Evolutionary conservation across 441 rosid species (phyloP).

Genomic region (Isatis lusitanica): DNA sequence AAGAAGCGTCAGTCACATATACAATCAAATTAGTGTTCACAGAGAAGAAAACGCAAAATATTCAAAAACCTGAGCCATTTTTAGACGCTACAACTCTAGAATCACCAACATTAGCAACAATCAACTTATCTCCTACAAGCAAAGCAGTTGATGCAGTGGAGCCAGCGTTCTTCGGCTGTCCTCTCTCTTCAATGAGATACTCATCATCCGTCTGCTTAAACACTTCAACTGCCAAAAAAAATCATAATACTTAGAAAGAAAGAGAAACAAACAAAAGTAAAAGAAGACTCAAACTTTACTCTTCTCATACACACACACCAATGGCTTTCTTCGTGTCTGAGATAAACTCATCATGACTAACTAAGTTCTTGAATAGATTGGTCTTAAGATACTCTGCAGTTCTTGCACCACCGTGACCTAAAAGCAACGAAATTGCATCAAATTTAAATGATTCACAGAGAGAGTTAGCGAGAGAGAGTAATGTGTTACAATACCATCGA

Average conservation of each 20-base stretch:
- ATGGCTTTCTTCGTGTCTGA: slow-evolving; percentile 72
- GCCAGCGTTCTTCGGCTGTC: slow-evolving; percentile 67
- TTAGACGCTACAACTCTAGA: slow-evolving; percentile 77
- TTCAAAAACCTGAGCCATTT: slow-evolving; percentile 64
- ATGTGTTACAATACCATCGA: slow-evolving; percentile 59
- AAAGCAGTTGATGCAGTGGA: slow-evolving; percentile 88
- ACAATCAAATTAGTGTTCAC: background rate
- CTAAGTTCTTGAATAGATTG: slow-evolving; percentile 77
- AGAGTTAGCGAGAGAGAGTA: background rate
- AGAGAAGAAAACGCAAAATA: background rate
- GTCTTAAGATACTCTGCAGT: slow-evolving; percentile 80
- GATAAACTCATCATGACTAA: slow-evolving; percentile 59
- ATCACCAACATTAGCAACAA: slow-evolving; percentile 94
- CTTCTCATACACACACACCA: slow-evolving; percentile 45
- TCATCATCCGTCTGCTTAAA: slow-evolving; percentile 70
- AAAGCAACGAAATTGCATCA: slow-evolving; percentile 6
- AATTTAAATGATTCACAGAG: background rate
- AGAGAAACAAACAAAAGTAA: background rate
- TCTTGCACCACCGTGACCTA: slow-evolving; percentile 90
- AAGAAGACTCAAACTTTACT: background rate
- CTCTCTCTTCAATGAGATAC: slow-evolving; percentile 65
- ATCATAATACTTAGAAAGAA: background rate
- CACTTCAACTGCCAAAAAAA: slow-evolving; percentile 53
- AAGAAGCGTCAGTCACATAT: slow-evolving; percentile 16
- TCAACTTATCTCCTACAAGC: slow-evolving; percentile 63